Evolutionary conservation across 345 rosid genomes (phyloP).

Genomic region (Citrus unshiu): DNA sequence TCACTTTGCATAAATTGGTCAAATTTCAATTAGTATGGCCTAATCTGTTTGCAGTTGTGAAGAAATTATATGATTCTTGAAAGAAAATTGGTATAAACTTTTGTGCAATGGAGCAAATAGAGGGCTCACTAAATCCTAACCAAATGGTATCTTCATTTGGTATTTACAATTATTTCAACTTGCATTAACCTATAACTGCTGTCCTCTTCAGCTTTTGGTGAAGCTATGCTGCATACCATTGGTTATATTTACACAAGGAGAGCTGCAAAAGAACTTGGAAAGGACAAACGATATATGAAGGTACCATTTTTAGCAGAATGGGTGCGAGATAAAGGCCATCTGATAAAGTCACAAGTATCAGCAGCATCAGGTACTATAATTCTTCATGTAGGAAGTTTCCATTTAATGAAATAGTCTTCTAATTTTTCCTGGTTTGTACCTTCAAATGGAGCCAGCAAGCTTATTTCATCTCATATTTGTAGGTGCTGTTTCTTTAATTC

Average conservation of each 20-base stretch:
- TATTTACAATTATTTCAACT: neutral
- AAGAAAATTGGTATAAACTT: neutral
- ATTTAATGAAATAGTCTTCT: neutral
- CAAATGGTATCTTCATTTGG: neutral
- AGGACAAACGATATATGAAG: constrained; percentile 77
- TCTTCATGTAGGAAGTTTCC: neutral
- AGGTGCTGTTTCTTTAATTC: constrained; percentile 88
- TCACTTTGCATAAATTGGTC: neutral
- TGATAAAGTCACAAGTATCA: constrained; percentile 86
- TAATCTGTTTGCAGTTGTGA: neutral
- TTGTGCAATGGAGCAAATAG: too few relatives aligned
- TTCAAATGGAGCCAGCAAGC: neutral
- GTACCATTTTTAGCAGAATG: constrained; percentile 97
- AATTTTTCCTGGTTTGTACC: neutral
- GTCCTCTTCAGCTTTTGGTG: constrained; percentile 73
- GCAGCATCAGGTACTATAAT: constrained; percentile 79
- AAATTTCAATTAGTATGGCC: neutral
- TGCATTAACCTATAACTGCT: constrained; percentile 5
- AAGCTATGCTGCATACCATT: constrained; percentile 92
- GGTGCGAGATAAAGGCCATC: constrained; percentile 98
- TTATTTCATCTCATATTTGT: constrained; percentile 6
- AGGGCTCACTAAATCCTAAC: neutral
- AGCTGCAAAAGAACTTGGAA: constrained; percentile 89
- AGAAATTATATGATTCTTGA: neutral
- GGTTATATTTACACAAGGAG: constrained; percentile 92